Evolutionary conservation across 805 yeast genomes (phyloP).

Genomic region (Metschnikowia noctiluminum): DNA sequence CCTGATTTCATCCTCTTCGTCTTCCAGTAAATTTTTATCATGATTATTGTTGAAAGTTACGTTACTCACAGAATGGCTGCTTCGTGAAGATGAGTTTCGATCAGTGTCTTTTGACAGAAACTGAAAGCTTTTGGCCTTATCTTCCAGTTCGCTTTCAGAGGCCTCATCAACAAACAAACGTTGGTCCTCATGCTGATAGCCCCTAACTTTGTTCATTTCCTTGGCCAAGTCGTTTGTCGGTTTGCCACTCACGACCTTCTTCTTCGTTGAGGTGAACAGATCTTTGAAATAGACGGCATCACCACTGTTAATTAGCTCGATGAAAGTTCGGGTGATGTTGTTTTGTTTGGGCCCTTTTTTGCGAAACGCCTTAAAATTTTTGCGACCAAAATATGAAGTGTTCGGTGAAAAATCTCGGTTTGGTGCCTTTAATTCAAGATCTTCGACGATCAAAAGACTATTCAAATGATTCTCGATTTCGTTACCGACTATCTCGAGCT

Average conservation of each 20-base stretch:
- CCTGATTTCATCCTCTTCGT: constrained; percentile 11
- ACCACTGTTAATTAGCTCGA: constrained; percentile 13
- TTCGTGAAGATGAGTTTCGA: not conserved
- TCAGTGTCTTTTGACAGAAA: constrained; percentile 6
- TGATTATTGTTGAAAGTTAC: not conserved
- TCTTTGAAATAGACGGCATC: constrained; percentile 8
- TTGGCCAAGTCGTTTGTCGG: constrained; percentile 9
- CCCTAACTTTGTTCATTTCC: constrained; percentile 17
- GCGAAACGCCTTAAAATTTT: constrained; percentile 16
- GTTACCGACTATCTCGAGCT: constrained; percentile 1
- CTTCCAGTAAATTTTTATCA: constrained; percentile 5
- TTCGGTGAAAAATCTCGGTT: not conserved
- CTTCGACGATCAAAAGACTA: constrained; percentile 2
- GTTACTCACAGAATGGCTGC: not conserved
- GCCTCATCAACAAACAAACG: constrained; percentile 16
- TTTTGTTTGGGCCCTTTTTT: constrained; percentile 8
- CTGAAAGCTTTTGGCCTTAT: constrained; percentile 5
- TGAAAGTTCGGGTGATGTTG: constrained; percentile 14
- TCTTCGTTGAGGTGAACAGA: not conserved
- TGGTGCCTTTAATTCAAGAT: constrained; percentile 1
- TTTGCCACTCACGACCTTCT: not conserved
- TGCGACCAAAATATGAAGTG: constrained; percentile 8
- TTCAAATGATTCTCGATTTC: not conserved
- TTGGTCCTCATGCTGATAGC: constrained; percentile 15
- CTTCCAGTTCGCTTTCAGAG: constrained; percentile 3